Percentiles rank a stretch among this genome's conserved stretches.
phyloP scores from a whole-genome alignment of 306 rosid species.

The Comarum palustre region DNA sequence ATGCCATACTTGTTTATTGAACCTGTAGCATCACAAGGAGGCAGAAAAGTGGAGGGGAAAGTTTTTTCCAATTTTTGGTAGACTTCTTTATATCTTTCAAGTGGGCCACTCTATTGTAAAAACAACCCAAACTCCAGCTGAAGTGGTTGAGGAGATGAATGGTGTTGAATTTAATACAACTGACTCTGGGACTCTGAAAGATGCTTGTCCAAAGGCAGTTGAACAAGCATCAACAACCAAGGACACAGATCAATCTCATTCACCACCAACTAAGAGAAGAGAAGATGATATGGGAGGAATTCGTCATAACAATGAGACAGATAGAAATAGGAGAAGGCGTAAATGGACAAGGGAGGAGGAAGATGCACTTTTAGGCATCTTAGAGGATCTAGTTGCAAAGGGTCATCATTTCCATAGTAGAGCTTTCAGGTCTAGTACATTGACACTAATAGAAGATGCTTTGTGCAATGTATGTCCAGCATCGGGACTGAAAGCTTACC shows the following conservation, averaged over 20 bases:
- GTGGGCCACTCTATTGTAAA: background rate
- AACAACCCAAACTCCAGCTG: background rate
- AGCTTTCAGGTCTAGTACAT: conserved; percentile 14
- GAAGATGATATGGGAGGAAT: background rate
- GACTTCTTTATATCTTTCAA: conserved; percentile 11
- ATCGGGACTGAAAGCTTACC: conserved; percentile 19
- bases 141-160: background rate
- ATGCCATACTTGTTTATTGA: background rate
- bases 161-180: background rate
- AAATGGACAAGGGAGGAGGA: conserved; percentile 22
- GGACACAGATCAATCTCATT: conserved; percentile 1
- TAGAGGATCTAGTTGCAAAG: conserved; percentile 19
- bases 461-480: conserved; percentile 4
- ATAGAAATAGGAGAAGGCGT: conserved; percentile 4
- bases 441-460: conserved; percentile 16
- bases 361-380: conserved; percentile 16
- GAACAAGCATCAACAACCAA: background rate
- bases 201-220: background rate
- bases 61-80: conserved; percentile 6
- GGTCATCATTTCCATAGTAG: conserved; percentile 4
- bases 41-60: conserved; percentile 11
- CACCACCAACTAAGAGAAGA: conserved; percentile 4
- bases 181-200: background rate
- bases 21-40: conserved; percentile 13
- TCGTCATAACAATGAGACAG: background rate